phyloP scores from a whole-genome alignment of 441 rosid genomes.

The Metrosideros polymorpha region DNA sequence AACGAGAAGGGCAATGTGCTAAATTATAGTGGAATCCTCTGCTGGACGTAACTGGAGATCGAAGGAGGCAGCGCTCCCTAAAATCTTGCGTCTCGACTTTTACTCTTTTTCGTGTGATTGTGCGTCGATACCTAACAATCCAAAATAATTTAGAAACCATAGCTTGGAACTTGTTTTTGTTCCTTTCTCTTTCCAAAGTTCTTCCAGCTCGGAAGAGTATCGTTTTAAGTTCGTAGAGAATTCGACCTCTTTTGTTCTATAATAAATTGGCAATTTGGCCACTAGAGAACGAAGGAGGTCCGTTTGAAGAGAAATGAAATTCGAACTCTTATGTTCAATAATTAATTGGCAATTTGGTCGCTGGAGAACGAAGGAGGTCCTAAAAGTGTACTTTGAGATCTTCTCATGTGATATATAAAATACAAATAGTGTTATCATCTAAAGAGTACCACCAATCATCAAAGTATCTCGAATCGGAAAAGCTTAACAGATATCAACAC shows the following conservation, averaged over 20 bases:
- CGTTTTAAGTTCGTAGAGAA: neutral
- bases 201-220: neutral
- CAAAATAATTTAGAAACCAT: neutral
- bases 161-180: neutral
- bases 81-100: too few species aligned
- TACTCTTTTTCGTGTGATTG: too few species aligned
- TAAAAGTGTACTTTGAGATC: neutral
- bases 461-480: neutral
- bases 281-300: neutral
- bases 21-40: too few species aligned
- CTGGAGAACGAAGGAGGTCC: neutral
- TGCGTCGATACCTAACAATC: too few species aligned
- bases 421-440: neutral
- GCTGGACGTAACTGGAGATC: too few species aligned
- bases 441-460: neutral
- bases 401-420: neutral
- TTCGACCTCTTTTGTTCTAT: neutral
- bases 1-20: too few species aligned
- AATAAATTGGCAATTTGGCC: neutral
- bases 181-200: neutral
- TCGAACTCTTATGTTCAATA: neutral
- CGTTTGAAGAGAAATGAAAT: neutral
- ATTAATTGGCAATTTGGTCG: neutral
- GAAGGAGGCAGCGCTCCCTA: too few species aligned
- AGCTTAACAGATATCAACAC: neutral